These are phyloP conservation scores for Geum urbanum DNA, from an alignment of 306 rosid species.

Conservation along the genomic window DNA sequence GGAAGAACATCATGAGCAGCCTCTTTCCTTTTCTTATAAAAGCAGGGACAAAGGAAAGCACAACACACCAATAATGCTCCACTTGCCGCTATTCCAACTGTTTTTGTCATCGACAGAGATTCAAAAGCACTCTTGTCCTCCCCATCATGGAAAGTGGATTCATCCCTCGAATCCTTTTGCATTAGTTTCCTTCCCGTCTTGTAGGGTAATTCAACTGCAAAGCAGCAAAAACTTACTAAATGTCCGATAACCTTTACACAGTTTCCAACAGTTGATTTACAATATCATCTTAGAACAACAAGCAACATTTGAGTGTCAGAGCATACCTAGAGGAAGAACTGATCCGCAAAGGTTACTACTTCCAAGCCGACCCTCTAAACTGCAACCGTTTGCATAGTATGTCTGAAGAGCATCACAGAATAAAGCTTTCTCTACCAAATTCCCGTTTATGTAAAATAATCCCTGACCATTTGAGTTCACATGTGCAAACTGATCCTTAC, in stretches of 20 bases:
- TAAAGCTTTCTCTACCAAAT: conserved; percentile 37
- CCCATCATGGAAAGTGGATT: conserved; percentile 15
- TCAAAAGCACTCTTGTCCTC: conserved; percentile 17
- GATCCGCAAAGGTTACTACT: conserved; percentile 35
- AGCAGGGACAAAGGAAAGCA: conserved; percentile 72
- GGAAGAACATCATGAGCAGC: conserved; percentile 39
- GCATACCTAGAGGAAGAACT: conserved; percentile 52
- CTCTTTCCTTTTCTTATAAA: conserved; percentile 47
- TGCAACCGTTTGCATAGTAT: conserved; percentile 57
- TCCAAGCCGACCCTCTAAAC: conserved; percentile 38
- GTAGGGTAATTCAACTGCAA: conserved; percentile 45
- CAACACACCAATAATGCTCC: conserved; percentile 67
- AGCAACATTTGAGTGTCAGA: not conserved
- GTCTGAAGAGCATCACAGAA: conserved; percentile 55
- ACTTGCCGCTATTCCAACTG: conserved; percentile 45
- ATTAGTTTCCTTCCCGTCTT: conserved; percentile 63
- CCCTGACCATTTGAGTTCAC: conserved; percentile 46
- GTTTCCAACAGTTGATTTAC: not conserved
- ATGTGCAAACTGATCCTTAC: conserved; percentile 51
- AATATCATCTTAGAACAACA: not conserved
- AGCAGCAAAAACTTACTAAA: conserved; percentile 21
- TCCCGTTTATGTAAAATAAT: conserved; percentile 54
- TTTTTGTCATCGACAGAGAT: conserved; percentile 18
- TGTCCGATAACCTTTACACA: conserved; percentile 11
- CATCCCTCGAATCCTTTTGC: conserved; percentile 31